phyloP scores from a whole-genome alignment of 768 basidiomycete genomes.

The Tulasnella sp. region DNA sequence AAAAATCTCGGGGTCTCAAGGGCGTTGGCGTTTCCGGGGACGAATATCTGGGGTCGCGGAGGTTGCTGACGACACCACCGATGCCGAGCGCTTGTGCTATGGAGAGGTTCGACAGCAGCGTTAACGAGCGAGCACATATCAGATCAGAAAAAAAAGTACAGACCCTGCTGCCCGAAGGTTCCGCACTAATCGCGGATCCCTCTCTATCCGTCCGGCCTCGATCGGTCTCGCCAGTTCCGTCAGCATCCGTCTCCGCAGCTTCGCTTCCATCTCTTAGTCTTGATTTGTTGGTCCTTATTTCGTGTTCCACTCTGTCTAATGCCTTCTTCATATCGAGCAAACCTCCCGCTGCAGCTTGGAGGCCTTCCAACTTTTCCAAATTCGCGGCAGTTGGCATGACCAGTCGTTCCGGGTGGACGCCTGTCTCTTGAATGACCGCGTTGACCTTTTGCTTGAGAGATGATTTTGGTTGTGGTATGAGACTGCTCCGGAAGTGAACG shows the following conservation, averaged over 20 bases:
- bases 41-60: constrained; percentile 13
- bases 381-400: constrained; percentile 94
- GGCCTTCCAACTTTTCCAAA: constrained; percentile 57
- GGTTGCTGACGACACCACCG: constrained; percentile 24
- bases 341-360: constrained; percentile 62
- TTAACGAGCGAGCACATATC: background rate
- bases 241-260: constrained; percentile 40
- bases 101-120: background rate
- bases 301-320: constrained; percentile 79
- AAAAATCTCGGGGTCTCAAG: background rate
- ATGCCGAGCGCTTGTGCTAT: constrained; percentile 24
- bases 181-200: background rate
- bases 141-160: background rate
- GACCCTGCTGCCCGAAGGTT: constrained; percentile 2
- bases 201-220: constrained; percentile 33
- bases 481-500: constrained; percentile 78
- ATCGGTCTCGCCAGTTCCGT: constrained; percentile 22
- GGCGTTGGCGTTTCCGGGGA: constrained; percentile 15
- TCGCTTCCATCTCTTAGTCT: constrained; percentile 49
- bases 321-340: constrained; percentile 85
- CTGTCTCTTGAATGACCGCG: constrained; percentile 67
- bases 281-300: constrained; percentile 62
- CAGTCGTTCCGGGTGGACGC: constrained; percentile 60
- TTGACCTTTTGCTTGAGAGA: constrained; percentile 67
- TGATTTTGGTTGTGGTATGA: constrained; percentile 71